Conservation (phyloP, 2,329 filamentous ascomycete genomes). For the Colletotrichum viniferum region DNA sequence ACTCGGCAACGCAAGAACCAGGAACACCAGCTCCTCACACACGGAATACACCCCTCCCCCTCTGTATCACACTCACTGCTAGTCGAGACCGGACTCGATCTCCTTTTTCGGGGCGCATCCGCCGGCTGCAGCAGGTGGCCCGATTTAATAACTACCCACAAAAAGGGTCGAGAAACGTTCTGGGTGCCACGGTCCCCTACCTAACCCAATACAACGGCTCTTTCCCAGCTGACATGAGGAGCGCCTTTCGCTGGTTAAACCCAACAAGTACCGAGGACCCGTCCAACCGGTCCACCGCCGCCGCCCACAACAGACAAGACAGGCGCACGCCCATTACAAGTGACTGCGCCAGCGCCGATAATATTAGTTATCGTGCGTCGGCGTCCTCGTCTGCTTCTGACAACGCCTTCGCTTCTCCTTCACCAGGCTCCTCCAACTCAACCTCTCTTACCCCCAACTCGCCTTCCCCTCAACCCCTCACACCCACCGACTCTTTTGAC, state of each 20-base stretch:
- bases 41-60: background rate
- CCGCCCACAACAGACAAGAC: conserved; percentile 21
- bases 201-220: conserved; percentile 21
- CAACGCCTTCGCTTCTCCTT: conserved; percentile 26
- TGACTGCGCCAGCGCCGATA: conserved; percentile 30
- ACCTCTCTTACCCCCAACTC: conserved; percentile 38
- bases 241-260: conserved; percentile 24
- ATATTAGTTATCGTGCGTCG: conserved; percentile 44
- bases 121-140: conserved; percentile 20
- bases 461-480: conserved; percentile 50
- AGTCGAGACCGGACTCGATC: conserved; percentile 22
- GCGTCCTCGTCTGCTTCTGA: conserved; percentile 19
- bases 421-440: conserved; percentile 35
- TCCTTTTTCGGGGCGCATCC: conserved; percentile 21
- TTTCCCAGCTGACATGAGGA: conserved; percentile 24
- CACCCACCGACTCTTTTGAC: conserved; percentile 38
- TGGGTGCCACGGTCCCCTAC: conserved; percentile 20
- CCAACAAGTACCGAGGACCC: conserved; percentile 27
- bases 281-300: conserved; percentile 25
- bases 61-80: background rate
- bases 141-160: conserved; percentile 23
- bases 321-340: conserved; percentile 15
- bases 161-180: conserved; percentile 24
- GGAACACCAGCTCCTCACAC: background rate
- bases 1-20: background rate